phyloP scores from a whole-genome alignment of 2,329 filamentous ascomycete genomes.

The Sordariomycetes sp. region DNA sequence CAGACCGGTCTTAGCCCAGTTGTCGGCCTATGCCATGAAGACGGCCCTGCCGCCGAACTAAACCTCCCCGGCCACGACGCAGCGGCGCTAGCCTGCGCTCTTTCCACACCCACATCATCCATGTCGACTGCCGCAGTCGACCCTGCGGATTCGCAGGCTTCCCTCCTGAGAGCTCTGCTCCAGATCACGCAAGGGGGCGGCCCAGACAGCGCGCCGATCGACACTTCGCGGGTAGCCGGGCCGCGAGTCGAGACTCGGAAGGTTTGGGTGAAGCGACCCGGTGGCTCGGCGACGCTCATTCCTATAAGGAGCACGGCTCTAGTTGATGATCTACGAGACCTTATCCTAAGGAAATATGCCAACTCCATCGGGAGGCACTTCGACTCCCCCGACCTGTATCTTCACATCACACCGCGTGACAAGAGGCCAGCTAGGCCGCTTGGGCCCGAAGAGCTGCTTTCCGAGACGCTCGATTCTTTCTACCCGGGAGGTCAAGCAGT shows the following conservation, averaged over 20 bases:
- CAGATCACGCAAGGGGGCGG: slow-evolving; percentile 26
- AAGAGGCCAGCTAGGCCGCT: slow-evolving; percentile 41
- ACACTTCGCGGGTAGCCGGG: slow-evolving; percentile 21
- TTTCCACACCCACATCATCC: background rate
- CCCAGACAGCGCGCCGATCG: slow-evolving; percentile 20
- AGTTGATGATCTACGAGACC: slow-evolving; percentile 87
- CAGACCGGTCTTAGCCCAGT: background rate
- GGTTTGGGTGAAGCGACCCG: slow-evolving; percentile 86
- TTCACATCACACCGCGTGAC: slow-evolving; percentile 66
- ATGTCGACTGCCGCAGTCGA: slow-evolving; percentile 32
- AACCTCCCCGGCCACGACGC: background rate
- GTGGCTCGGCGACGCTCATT: slow-evolving; percentile 77
- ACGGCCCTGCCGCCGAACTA: background rate
- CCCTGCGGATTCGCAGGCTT: slow-evolving; percentile 15
- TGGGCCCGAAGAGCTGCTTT: slow-evolving; percentile 77
- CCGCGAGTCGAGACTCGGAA: slow-evolving; percentile 56
- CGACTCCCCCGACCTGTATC: slow-evolving; percentile 77
- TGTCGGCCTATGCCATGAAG: background rate
- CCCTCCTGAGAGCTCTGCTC: slow-evolving; percentile 38
- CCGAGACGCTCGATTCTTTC: slow-evolving; percentile 63
- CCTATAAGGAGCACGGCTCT: slow-evolving; percentile 77
- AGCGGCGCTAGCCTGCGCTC: background rate
- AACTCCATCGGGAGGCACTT: slow-evolving; percentile 84
- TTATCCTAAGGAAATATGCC: slow-evolving; percentile 84
- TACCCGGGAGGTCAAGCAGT: slow-evolving; percentile 80